phyloP scores from a whole-genome alignment of 192 early-diverging fungal genomes.

The Coemansia brasiliensis region DNA sequence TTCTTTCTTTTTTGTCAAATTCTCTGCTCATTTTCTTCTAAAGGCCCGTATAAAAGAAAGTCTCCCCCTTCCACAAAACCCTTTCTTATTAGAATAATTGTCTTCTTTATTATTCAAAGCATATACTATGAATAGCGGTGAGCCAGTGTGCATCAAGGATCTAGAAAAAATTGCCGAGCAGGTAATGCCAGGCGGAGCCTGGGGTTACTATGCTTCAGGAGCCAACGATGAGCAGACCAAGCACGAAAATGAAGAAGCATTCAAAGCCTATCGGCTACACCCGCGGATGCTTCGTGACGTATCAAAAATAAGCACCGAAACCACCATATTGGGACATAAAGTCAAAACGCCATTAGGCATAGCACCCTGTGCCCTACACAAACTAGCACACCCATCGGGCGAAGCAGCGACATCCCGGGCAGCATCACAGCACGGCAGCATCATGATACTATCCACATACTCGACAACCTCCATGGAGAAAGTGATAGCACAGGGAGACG shows the following conservation, averaged over 20 bases:
- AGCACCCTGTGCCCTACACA: conserved; percentile 76
- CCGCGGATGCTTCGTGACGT: conserved; percentile 78
- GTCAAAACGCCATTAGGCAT: conserved; percentile 70
- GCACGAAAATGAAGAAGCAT: conserved; percentile 49
- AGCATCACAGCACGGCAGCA: conserved; percentile 37
- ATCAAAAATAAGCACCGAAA: conserved; percentile 61
- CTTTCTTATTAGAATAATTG: background rate
- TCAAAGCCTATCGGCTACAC: conserved; percentile 49
- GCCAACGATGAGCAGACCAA: conserved; percentile 59
- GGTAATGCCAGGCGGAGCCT: conserved; percentile 41
- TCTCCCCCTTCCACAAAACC: conserved; percentile 1
- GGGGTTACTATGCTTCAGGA: conserved; percentile 60
- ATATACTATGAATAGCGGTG: background rate
- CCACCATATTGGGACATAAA: conserved; percentile 62
- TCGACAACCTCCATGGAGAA: conserved; percentile 67
- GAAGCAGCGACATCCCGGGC: conserved; percentile 68
- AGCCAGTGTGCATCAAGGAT: conserved; percentile 54
- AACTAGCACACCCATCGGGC: conserved; percentile 66
- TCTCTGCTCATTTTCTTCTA: no score
- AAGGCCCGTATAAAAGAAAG: background rate
- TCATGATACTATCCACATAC: conserved; percentile 65
- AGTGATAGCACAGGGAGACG: conserved; percentile 54
- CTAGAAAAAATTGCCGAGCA: conserved; percentile 40
- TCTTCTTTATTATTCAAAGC: conserved; percentile 1
- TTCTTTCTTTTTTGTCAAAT: no score